A percentile compares a stretch with the other conserved stretches of the same genome.
phyloP scores from a whole-genome alignment of 2,329 filamentous ascomycete species.

The Penicillium sp. region DNA sequence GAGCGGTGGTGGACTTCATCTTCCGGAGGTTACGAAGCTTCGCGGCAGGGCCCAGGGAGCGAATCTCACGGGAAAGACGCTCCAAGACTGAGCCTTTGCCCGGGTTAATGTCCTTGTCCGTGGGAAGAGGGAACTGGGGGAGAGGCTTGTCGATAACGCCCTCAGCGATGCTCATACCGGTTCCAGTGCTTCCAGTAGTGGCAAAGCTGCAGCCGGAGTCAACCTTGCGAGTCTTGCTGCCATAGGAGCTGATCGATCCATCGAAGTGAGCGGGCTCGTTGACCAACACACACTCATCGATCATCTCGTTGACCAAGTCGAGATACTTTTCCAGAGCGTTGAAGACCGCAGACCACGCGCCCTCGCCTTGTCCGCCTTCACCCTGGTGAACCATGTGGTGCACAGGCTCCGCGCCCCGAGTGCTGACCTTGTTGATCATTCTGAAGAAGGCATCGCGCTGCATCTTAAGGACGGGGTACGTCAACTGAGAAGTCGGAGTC shows the following conservation, averaged over 20 bases:
- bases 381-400: conserved; percentile 57
- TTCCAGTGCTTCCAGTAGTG: conserved; percentile 35
- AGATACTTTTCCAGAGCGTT: conserved; percentile 61
- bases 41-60: conserved; percentile 42
- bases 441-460: conserved; percentile 66
- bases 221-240: conserved; percentile 57
- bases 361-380: conserved; percentile 53
- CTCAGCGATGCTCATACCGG: conserved; percentile 26
- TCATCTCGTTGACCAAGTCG: conserved; percentile 60
- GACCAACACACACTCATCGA: conserved; percentile 60
- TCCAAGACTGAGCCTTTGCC: conserved; percentile 56
- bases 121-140: conserved; percentile 37
- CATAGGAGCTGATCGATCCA: conserved; percentile 31
- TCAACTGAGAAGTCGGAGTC: conserved; percentile 56
- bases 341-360: conserved; percentile 56
- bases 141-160: conserved; percentile 45
- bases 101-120: conserved; percentile 25
- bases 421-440: conserved; percentile 62
- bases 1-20: conserved; percentile 58
- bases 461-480: conserved; percentile 52
- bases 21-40: conserved; percentile 31
- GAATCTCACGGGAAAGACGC: conserved; percentile 61
- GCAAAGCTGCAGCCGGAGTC: conserved; percentile 67
- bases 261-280: conserved; percentile 44
- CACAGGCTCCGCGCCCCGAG: conserved; percentile 56